Base-by-base conservation (phyloP, 306 rosid species). In the cucumber (Cucumis sativus) region DNA sequence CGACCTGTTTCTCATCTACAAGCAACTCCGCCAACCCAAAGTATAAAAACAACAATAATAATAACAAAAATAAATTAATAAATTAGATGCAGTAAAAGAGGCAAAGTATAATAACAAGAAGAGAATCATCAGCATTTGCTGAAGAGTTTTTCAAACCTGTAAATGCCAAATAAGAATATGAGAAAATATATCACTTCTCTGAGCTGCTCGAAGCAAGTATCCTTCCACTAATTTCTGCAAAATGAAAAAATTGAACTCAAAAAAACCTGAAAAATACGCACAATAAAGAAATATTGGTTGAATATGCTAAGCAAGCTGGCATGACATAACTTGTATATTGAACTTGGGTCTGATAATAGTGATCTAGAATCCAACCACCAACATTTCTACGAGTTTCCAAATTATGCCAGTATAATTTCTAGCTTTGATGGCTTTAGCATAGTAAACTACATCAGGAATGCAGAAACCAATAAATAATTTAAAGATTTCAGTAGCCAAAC, bases 131-230 rank as follows among this genome's bases (percentile, higher is more conserved):
- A n/a, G 54, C 52, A n/a, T 67, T 67, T 13, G 18, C 54, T 67
- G 30, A 67, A 40, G 74, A n/a, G 74, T 10, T 67, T 67, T 55
- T 40, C 81, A 76, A 39, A 77, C 98, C 97, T 92, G 98, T 77
- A 95, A 81, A 82, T 92, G 93, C 98, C 98, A 95, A 78, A 95
- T 90, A 81, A 95, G 93, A 82, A 90, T 95, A 81, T 95, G 98
- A 45, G 98, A 88, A 85, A 95, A 95, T 82, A 95, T 81, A 78
- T 95, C 97, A 88, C 97, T 89, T 85, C 98, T 82, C 83, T 92
- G 97, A 83, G 97, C 84, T 84, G 96, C 97, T 87, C 98, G 90
- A 30, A 95, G 97, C 81, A 95, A 87, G 87, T 92, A 95, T 37
- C 98, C 98, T 87, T 95, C 97, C 3, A 95, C 98, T 79, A 95